Evolutionary conservation across 345 rosid genomes (phyloP).

Genomic region (Passiflora organensis): DNA sequence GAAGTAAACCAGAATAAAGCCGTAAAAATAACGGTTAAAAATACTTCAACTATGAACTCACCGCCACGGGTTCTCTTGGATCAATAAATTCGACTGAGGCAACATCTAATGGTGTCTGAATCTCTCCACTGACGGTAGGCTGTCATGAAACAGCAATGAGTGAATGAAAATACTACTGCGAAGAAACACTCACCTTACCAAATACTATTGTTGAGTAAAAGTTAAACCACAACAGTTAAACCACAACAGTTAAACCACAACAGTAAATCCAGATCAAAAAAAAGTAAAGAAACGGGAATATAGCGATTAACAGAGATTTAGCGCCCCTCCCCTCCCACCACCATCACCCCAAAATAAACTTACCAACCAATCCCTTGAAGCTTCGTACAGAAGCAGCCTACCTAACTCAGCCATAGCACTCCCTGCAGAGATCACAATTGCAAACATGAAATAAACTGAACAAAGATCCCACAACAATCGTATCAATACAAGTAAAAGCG

Average conservation of each 20-base stretch:
- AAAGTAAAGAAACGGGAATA: too few relatives aligned
- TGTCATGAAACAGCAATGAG: slow-evolving; percentile 11
- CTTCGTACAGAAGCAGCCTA: slow-evolving; percentile 83
- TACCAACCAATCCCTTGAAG: slow-evolving; percentile 93
- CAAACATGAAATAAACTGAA: neutral
- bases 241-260: too few relatives aligned
- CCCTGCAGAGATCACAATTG: slow-evolving; percentile 40
- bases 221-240: too few relatives aligned
- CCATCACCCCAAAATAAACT: too few relatives aligned
- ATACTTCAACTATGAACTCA: slow-evolving; percentile 22
- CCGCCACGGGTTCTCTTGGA: slow-evolving; percentile 86
- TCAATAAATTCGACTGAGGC: slow-evolving; percentile 91
- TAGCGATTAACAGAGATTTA: too few relatives aligned
- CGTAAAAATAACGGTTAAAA: neutral
- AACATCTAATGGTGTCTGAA: slow-evolving; percentile 83
- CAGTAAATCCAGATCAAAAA: neutral
- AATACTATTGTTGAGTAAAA: too few relatives aligned
- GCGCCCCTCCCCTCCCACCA: too few relatives aligned
- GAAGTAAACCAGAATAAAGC: neutral
- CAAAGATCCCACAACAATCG: neutral
- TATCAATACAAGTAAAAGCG: neutral
- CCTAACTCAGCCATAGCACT: slow-evolving; percentile 93
- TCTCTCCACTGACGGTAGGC: slow-evolving; percentile 83
- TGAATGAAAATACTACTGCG: neutral
- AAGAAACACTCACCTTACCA: neutral